These are phyloP conservation scores for Hemileia vastatrix DNA, from an alignment of 1,284 basidiomycete genomes.

Conservation along the genomic window DNA sequence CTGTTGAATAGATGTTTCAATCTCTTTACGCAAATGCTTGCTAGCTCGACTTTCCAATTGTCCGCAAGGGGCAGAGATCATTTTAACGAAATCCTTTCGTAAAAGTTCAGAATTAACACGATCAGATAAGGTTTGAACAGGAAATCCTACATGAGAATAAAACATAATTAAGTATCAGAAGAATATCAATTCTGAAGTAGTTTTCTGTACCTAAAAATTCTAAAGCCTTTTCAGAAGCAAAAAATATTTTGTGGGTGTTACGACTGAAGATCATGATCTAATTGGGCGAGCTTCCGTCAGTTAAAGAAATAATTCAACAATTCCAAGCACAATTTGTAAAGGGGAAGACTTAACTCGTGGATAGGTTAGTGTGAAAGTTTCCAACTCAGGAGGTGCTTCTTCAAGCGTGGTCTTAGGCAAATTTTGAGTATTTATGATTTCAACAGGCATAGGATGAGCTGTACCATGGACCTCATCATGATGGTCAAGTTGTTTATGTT, in stretches of 20 bases:
- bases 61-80: too few species aligned
- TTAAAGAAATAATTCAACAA: background rate
- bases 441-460: background rate
- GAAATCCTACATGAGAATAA: too few species aligned
- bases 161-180: too few species aligned
- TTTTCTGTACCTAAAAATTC: conserved; percentile 17
- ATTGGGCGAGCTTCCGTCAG: background rate
- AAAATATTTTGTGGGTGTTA: background rate
- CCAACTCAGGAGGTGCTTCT: background rate
- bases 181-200: too few species aligned
- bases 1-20: too few species aligned
- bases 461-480: too few species aligned
- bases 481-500: too few species aligned
- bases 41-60: too few species aligned
- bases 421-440: background rate
- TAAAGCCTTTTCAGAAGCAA: conserved; percentile 10
- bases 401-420: background rate
- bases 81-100: too few species aligned
- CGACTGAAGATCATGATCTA: conserved; percentile 18
- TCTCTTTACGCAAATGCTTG: too few species aligned
- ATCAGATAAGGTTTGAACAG: too few species aligned
- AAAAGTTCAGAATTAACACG: too few species aligned
- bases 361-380: conserved; percentile 13
- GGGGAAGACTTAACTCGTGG: conserved; percentile 16
- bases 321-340: background rate